These are phyloP conservation scores for Euphorbia tirucalli DNA, from an alignment of 345 rosid species.

Conservation along the genomic window DNA sequence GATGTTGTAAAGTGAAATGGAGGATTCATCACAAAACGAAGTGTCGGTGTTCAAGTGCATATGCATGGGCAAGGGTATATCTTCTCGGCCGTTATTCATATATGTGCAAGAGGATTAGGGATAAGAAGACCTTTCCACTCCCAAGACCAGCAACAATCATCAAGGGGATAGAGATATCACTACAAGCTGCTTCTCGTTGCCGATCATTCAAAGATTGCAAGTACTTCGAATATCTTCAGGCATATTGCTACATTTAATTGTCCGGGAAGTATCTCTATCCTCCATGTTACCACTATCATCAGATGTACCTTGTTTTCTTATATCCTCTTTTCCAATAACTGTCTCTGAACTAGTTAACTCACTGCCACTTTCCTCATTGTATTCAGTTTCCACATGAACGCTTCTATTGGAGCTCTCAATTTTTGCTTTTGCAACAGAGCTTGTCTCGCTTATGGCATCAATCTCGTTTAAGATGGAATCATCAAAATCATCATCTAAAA, in stretches of 20 bases:
- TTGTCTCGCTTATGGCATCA: constrained; percentile 55
- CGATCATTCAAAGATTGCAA: constrained; percentile 67
- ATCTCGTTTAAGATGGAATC: constrained; percentile 64
- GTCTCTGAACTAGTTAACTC: constrained; percentile 16
- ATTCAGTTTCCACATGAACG: constrained; percentile 16
- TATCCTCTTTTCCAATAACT: constrained; percentile 18
- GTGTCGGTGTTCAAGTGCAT: background rate
- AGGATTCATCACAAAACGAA: no score
- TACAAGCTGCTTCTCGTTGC: constrained; percentile 84
- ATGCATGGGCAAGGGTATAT: background rate
- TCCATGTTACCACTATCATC: constrained; percentile 18
- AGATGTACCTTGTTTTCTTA: background rate
- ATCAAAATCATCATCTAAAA: constrained; percentile 74
- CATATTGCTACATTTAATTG: constrained; percentile 35
- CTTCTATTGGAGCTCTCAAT: constrained; percentile 24
- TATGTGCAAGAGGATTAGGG: background rate
- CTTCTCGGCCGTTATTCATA: background rate
- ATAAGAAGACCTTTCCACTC: constrained; percentile 81
- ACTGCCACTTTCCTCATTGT: constrained; percentile 21
- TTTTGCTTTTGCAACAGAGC: constrained; percentile 42
- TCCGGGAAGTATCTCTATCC: constrained; percentile 25
- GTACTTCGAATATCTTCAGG: constrained; percentile 63
- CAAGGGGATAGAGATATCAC: constrained; percentile 65
- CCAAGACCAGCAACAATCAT: constrained; percentile 98
- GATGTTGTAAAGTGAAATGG: constrained; percentile 1